These are phyloP conservation scores for Luvunga scandens DNA, from an alignment of 345 rosid genomes.

Conservation along the genomic window DNA sequence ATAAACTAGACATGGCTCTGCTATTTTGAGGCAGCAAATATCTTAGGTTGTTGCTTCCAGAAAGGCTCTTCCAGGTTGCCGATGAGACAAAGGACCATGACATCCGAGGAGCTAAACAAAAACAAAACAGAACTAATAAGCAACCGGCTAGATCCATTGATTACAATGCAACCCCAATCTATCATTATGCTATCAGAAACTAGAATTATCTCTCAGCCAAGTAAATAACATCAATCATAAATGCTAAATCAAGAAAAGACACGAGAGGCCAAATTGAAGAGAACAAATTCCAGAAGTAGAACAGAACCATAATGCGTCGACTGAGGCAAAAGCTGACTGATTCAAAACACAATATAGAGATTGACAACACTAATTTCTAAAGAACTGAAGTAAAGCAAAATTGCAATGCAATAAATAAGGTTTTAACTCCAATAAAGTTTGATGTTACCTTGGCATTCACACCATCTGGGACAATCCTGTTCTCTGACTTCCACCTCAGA, in stretches of 20 bases:
- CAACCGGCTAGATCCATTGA: not conserved
- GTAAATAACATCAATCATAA: not conserved
- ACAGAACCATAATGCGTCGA: not conserved
- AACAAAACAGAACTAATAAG: not conserved
- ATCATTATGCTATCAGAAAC: not conserved
- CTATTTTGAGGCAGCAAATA: not conserved
- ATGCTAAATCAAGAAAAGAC: not conserved
- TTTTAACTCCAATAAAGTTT: not conserved
- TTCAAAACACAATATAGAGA: not conserved
- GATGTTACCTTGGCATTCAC: conserved; percentile 53
- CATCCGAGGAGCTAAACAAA: conserved; percentile 17
- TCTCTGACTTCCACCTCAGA: conserved; percentile 42
- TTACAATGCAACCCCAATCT: not conserved
- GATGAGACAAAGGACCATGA: conserved; percentile 13
- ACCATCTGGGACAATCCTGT: conserved; percentile 46
- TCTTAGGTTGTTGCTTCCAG: conserved; percentile 2
- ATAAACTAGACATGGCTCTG: not conserved
- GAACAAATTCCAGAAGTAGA: not conserved
- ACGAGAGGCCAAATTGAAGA: not conserved
- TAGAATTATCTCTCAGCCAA: not conserved
- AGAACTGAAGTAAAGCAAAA: not conserved
- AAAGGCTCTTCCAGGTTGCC: conserved; percentile 22
- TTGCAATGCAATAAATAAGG: not conserved
- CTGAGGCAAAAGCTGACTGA: not conserved
- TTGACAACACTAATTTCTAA: not conserved